These are phyloP conservation scores for Ustilago hordei DNA, from an alignment of 1,284 basidiomycete species.

Conservation along the genomic window DNA sequence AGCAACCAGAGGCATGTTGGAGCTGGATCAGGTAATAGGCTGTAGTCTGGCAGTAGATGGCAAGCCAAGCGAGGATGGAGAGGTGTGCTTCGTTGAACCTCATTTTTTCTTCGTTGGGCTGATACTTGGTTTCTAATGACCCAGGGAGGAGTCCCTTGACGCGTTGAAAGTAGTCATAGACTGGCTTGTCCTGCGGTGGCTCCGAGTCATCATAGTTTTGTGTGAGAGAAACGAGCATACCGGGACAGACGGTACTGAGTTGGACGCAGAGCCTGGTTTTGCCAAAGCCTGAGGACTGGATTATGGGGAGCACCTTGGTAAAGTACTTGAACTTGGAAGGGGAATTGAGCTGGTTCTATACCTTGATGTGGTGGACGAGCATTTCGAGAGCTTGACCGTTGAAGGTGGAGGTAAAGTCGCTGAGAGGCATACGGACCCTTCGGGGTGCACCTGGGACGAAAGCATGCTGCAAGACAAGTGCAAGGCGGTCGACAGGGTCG, in stretches of 20 bases:
- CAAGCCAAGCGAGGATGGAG: conserved; percentile 4
- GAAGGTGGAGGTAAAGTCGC: not conserved
- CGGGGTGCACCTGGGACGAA: too few species aligned
- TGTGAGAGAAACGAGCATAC: not conserved
- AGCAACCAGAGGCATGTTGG: conserved; percentile 1
- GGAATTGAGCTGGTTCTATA: not conserved
- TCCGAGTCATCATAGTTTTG: not conserved
- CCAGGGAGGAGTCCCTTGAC: not conserved
- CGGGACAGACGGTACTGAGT: conserved; percentile 1
- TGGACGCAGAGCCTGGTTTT: not conserved
- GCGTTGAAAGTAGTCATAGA: conserved; percentile 5
- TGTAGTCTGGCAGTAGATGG: conserved; percentile 7
- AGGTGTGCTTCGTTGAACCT: conserved; percentile 1
- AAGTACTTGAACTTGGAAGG: not conserved
- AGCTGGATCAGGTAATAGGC: not conserved
- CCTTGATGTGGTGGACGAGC: not conserved
- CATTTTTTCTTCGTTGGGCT: too few species aligned
- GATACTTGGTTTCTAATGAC: not conserved
- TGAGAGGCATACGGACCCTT: too few species aligned
- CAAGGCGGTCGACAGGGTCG: too few species aligned
- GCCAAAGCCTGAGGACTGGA: conserved; percentile 8
- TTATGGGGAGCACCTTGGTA: not conserved
- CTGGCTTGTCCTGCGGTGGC: conserved; percentile 2
- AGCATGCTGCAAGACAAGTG: too few species aligned
- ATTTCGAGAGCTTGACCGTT: not conserved